These are phyloP conservation scores for Wickerhamiella brachini DNA, from an alignment of 805 yeast species.

Conservation along the genomic window DNA sequence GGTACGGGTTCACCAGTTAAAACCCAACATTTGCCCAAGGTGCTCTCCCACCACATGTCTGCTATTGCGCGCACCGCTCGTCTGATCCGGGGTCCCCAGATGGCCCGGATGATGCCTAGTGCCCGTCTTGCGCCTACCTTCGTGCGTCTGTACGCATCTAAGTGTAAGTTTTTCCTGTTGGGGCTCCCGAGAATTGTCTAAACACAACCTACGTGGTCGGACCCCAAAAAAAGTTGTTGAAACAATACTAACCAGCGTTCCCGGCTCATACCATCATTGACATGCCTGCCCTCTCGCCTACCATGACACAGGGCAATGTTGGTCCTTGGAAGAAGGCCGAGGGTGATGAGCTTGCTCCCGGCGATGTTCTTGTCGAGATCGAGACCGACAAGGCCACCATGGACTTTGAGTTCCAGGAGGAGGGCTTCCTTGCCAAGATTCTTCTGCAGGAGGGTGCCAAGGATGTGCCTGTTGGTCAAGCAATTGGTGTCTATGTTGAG, in stretches of 20 bases:
- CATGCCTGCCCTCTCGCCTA: conserved; percentile 99
- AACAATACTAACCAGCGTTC: conserved; percentile 26
- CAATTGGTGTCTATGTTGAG: conserved; percentile 94
- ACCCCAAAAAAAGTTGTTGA: not conserved
- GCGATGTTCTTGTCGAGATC: conserved; percentile 90
- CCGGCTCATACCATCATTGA: conserved; percentile 80
- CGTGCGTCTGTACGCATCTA: conserved; percentile 27
- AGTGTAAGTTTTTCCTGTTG: conserved; percentile 16
- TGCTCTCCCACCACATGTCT: conserved; percentile 1
- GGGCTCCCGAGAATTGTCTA: not conserved
- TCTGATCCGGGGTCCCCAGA: conserved; percentile 2
- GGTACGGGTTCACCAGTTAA: not conserved
- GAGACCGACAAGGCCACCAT: conserved; percentile 97
- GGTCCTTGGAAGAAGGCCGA: conserved; percentile 80
- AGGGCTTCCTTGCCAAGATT: conserved; percentile 77
- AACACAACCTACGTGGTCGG: not conserved
- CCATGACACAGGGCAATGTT: conserved; percentile 93
- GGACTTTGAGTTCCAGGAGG: conserved; percentile 98
- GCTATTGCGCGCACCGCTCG: conserved; percentile 5
- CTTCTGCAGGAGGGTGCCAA: conserved; percentile 56
- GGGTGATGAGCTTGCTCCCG: conserved; percentile 81
- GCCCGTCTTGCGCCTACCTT: conserved; percentile 8
- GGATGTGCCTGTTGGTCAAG: conserved; percentile 87
- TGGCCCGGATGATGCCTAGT: not conserved
- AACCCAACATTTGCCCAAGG: not conserved